phyloP scores from a whole-genome alignment of 2,329 filamentous ascomycete genomes.

The Hypomyces perniciosus region DNA sequence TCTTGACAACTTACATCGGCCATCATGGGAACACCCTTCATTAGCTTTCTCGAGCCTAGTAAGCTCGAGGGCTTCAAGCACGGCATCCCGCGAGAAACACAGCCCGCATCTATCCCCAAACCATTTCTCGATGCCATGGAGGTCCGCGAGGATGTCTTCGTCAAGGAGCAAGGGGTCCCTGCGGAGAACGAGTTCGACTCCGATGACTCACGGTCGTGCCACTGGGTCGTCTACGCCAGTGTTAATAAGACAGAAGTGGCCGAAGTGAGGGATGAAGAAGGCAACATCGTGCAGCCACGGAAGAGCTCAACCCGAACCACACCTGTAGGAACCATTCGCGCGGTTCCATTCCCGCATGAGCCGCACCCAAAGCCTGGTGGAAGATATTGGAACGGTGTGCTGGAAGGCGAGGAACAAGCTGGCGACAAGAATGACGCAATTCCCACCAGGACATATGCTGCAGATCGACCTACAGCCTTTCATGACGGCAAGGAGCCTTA shows the following conservation, averaged over 20 bases:
- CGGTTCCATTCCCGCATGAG: conserved; percentile 74
- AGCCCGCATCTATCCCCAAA: conserved; percentile 42
- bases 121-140: conserved; percentile 59
- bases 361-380: conserved; percentile 52
- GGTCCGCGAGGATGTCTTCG: conserved; percentile 56
- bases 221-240: conserved; percentile 80
- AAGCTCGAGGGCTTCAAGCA: conserved; percentile 44
- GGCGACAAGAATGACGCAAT: conserved; percentile 2
- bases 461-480: conserved; percentile 43
- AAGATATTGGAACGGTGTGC: conserved; percentile 40
- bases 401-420: conserved; percentile 23
- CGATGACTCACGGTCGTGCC: conserved; percentile 73
- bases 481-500: conserved; percentile 66
- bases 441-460: conserved; percentile 17
- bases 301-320: conserved; percentile 38
- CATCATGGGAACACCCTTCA: conserved; percentile 45
- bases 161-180: conserved; percentile 51
- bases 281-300: conserved; percentile 35
- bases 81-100: conserved; percentile 33
- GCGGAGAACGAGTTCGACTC: conserved; percentile 70
- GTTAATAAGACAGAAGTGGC: conserved; percentile 42
- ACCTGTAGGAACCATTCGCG: conserved; percentile 67
- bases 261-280: conserved; percentile 39
- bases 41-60: conserved; percentile 42
- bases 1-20: neutral